Evolutionary conservation across 768 basidiomycete species (phyloP), one percentile per base, ranked within the genome.

Genomic region (Amanita jacksonii): DNA sequence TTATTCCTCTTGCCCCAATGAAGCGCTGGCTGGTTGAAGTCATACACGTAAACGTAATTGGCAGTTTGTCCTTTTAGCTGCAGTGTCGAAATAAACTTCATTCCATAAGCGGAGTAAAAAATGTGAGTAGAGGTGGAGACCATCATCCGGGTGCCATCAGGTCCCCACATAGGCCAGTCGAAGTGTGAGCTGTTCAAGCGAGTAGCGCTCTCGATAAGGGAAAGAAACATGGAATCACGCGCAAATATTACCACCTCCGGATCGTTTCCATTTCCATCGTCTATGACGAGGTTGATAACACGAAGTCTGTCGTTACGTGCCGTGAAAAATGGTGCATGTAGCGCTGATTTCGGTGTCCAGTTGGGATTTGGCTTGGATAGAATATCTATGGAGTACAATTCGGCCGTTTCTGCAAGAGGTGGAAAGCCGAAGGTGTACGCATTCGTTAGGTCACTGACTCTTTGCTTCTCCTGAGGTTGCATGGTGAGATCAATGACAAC

Each of bases 61-160:
- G 18, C 28, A 37, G 7, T 12, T 28, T 6, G 12, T 28, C 46
- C 43, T 24, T 38, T 36, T 40, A 41, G 39, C 38, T 51, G 33
- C 19, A 23, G 22, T 23, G 46, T 32, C 50, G 61, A 36, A 49
- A 63, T 48, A 64, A 67, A 75, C 46, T 63, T 67, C 19, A 63
- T 63, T 16, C 76, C 77, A 50, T 66, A 68, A 15, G 77, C 77
- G 80, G 5, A 75, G 73, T 76, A 77, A 80, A 54, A 49, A 10
- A 70, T 68, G 28, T 58, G 65, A 28, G 58, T 56, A 28, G 49
- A 45, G 33, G 18, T 40, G 8, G 59, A 54, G 5, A 58, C 57
- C 25, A 73, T 51, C 51, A 78, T 54, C 20, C 76, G 70, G 8
- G 72, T 70, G 3, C 64, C 67, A 8, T 30, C 39, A 4, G 71